Evolutionary conservation across 176 grass and related monocot species (phyloP).

Genomic region (Microstegium vimineum): DNA sequence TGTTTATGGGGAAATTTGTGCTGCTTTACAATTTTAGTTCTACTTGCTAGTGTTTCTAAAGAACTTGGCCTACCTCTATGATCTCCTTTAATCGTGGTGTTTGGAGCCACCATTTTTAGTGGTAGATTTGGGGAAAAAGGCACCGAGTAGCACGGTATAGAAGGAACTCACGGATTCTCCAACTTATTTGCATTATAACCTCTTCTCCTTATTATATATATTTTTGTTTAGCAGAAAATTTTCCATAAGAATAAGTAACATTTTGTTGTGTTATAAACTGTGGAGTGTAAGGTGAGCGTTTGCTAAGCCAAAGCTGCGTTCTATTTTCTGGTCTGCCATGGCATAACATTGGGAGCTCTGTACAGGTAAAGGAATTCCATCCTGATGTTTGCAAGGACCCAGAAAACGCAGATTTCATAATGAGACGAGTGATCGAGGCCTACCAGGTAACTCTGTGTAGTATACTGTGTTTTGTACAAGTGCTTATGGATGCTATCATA

Average conservation of each 20-base stretch:
- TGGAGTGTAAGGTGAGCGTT: not conserved
- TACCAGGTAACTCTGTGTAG: slow-evolving; percentile 36
- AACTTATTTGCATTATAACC: not conserved
- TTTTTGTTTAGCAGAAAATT: not conserved
- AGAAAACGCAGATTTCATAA: slow-evolving; percentile 47
- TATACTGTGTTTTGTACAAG: not conserved
- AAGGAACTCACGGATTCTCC: not conserved
- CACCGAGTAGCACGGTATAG: not conserved
- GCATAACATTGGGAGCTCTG: not conserved
- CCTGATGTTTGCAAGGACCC: slow-evolving; percentile 50
- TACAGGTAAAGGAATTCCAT: slow-evolving; percentile 60
- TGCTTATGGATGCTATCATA: not conserved
- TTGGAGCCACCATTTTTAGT: not conserved
- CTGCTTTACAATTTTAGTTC: not conserved
- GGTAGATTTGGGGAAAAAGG: not conserved
- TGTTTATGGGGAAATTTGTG: not conserved
- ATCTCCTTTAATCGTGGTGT: not conserved
- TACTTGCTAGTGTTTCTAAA: not conserved
- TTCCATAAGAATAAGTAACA: not conserved
- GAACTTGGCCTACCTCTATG: not conserved
- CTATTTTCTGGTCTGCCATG: not conserved
- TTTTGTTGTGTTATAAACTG: not conserved
- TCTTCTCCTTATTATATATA: not conserved
- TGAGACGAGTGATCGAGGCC: slow-evolving; percentile 46
- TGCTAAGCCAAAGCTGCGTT: not conserved